Evolutionary conservation across 2,329 filamentous ascomycete species (phyloP).

Genomic region (Aspergillus piperis): DNA sequence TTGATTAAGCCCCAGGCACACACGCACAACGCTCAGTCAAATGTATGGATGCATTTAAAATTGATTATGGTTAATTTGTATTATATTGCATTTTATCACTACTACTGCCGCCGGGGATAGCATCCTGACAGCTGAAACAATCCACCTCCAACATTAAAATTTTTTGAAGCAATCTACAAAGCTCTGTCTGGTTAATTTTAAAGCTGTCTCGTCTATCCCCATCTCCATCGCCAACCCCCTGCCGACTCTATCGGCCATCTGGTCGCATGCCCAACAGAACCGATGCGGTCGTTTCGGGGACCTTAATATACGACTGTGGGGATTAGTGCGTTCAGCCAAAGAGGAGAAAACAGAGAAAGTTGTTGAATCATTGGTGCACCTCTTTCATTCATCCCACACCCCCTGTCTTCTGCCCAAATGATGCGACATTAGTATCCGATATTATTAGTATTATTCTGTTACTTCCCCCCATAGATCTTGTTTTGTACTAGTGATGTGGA

Average conservation of each 20-base stretch:
- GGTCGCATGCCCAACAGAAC: not conserved
- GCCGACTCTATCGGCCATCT: not conserved
- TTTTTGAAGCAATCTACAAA: not conserved
- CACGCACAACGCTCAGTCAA: not conserved
- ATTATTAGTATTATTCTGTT: too few relatives aligned
- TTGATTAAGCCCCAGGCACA: not conserved
- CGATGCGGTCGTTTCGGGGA: not conserved
- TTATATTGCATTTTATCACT: not conserved
- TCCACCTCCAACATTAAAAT: not conserved
- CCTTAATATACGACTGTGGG: not conserved
- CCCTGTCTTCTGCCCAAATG: too few relatives aligned
- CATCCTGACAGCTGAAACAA: not conserved
- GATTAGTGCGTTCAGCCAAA: not conserved
- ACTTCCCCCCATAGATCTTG: not conserved
- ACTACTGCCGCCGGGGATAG: not conserved
- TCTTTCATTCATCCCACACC: not conserved
- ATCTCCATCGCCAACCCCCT: not conserved
- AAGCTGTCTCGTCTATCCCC: not conserved
- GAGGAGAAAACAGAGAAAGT: not conserved
- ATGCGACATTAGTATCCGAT: too few relatives aligned
- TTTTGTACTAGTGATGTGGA: not conserved
- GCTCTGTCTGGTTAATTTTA: not conserved
- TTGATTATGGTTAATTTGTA: not conserved
- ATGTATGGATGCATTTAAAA: not conserved
- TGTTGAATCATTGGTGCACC: too few relatives aligned